These are phyloP conservation scores for Globisporangium nunn DNA, from an alignment of 352 stramenopile species.

Conservation along the genomic window DNA sequence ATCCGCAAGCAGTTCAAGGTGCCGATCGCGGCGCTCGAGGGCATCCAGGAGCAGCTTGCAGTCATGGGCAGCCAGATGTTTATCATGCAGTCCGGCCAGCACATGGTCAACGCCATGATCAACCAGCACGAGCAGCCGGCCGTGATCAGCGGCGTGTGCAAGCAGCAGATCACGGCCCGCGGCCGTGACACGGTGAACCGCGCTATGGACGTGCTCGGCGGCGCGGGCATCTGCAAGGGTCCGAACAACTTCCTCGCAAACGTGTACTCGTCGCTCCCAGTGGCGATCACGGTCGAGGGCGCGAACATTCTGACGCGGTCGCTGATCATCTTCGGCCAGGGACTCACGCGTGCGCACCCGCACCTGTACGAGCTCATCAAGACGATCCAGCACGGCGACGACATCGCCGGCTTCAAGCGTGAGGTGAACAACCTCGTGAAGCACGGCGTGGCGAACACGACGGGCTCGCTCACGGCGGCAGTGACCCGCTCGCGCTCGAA, in stretches of 20 bases:
- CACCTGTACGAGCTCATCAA: conserved; percentile 97
- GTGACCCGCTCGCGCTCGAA: conserved; percentile 91
- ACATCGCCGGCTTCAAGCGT: conserved; percentile 91
- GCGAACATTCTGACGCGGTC: conserved; percentile 97
- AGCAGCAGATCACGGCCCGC: conserved; percentile 97
- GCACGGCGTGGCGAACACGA: conserved; percentile 92
- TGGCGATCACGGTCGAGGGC: conserved; percentile 97
- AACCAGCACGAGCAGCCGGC: conserved; percentile 98
- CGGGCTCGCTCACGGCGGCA: conserved; percentile 82
- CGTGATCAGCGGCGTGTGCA: conserved; percentile 97
- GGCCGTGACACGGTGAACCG: conserved; percentile 94
- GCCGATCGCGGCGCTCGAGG: conserved; percentile 96
- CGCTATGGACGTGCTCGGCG: conserved; percentile 96
- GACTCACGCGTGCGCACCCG: conserved; percentile 95
- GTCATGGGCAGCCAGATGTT: conserved; percentile 91
- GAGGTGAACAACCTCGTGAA: conserved; percentile 93
- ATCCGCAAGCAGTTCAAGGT: conserved; percentile 99
- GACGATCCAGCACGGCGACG: conserved; percentile 92
- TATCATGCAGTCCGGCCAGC: conserved; percentile 92
- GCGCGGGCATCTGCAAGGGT: conserved; percentile 95
- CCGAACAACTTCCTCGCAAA: conserved; percentile 96
- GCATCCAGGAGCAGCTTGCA: conserved; percentile 96
- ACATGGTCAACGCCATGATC: conserved; percentile 98
- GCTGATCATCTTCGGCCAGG: conserved; percentile 97
- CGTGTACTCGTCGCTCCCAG: conserved; percentile 94